Evolutionary conservation across 75 land plant genomes (phyloP), one percentile per base, ranked within the genome.

Genomic region (Cunninghamia lanceolata): DNA sequence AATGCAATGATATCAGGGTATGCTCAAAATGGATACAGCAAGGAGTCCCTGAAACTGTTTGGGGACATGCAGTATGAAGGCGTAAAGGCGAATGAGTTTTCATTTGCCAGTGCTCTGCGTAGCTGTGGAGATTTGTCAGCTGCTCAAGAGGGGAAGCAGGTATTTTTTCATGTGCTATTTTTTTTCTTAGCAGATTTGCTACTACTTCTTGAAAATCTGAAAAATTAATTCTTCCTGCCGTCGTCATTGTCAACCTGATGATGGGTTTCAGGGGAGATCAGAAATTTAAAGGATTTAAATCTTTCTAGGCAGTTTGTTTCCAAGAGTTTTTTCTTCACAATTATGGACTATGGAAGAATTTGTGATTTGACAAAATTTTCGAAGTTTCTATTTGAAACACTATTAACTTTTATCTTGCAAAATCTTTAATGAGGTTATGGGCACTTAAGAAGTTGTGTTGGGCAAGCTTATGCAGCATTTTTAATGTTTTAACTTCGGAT

Each of bases 121-220:
- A 46, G 47, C 19, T 88, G 89, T 87, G 89, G 84, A 16, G 32
- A 53, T 43, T 59, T 88, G 36, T 83, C 54, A 52, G 88, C 45
- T 70, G n/a, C 81, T 40, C 73, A 82, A 40, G 54, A 35, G 63
- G 89, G 88, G 30, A 35, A 40, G 47, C 84, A 71, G 34, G 47
- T 88, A 30, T 83, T 87, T 79, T n/a, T 47, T 83, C 2, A 25
- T 7, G 30, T 7, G n/a, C 9, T 63, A 0, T 63, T 28, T 63
- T 25, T 6, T 6, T 50, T 50, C 3, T 14, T n/a, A n/a, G 25
- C 8, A 59, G 3, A 3, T 63, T 63, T 25, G 8, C n/a, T 21
- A 21, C 68, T 7, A 28, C 8, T 28, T 63, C 25, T 25, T 63
- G 1, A 17, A 28, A 28, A 6, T 63, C 25, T 63, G 30, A 7